phyloP scores from a whole-genome alignment of 495 filamentous ascomycete species.

The Podospora australis region DNA sequence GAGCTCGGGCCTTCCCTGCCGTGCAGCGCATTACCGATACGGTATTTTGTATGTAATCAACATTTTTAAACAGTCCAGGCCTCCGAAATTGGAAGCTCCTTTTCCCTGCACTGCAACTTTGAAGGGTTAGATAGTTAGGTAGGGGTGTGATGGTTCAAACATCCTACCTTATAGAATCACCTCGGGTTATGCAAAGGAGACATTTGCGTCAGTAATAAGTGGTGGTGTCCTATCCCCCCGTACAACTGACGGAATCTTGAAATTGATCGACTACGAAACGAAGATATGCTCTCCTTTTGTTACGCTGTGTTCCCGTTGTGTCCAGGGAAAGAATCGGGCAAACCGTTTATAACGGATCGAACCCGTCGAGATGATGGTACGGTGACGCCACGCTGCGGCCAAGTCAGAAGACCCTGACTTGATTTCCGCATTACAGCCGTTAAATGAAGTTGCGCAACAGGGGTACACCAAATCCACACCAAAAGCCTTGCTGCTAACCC shows the following conservation, averaged over 20 bases:
- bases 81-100: slow-evolving; percentile 1
- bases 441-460: slow-evolving; percentile 8
- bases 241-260: background rate
- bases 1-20: no score
- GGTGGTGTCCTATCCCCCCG: no score
- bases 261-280: background rate
- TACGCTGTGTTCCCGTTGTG: no score
- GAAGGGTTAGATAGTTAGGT: no score
- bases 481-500: slow-evolving; percentile 1
- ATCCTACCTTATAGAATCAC: no score
- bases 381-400: slow-evolving; percentile 1
- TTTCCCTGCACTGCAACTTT: background rate
- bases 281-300: background rate
- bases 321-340: no score
- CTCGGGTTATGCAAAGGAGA: no score
- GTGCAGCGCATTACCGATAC: no score
- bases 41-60: background rate
- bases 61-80: background rate
- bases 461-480: slow-evolving; percentile 3
- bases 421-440: slow-evolving; percentile 1
- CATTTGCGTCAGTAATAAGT: no score
- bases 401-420: no score
- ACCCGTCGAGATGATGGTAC: background rate
- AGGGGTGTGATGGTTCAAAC: no score
- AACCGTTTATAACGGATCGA: background rate